phyloP scores from a whole-genome alignment of 192 early-diverging fungal genomes.

The Oehlia diaphana region DNA sequence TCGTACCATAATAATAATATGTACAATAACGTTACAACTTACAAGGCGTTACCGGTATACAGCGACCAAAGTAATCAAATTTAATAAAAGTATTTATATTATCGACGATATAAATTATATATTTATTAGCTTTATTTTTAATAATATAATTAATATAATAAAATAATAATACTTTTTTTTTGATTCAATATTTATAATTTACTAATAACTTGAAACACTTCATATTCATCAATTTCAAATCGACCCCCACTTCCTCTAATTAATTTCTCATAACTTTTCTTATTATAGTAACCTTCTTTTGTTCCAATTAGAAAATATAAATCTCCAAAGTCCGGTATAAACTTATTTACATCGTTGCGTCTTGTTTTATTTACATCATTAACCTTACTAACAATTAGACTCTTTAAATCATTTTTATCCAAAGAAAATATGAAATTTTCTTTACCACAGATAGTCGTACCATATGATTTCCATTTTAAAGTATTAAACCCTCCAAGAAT shows the following conservation, averaged over 20 bases:
- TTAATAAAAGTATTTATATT: too few species aligned
- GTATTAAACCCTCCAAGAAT: slow-evolving; percentile 35
- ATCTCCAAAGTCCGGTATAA: background rate
- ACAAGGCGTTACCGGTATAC: too few species aligned
- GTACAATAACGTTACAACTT: too few species aligned
- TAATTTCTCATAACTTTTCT: background rate
- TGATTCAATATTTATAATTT: background rate
- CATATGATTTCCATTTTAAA: slow-evolving; percentile 22
- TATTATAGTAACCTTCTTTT: background rate
- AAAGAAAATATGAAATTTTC: background rate
- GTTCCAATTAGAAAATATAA: background rate
- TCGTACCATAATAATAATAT: too few species aligned
- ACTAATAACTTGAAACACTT: background rate
- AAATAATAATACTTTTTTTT: too few species aligned
- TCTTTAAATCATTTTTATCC: background rate
- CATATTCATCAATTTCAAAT: background rate
- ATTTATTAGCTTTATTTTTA: too few species aligned
- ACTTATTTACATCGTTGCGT: background rate
- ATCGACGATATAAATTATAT: too few species aligned
- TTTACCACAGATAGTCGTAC: background rate
- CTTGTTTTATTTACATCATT: background rate
- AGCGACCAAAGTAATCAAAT: too few species aligned
- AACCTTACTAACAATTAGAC: background rate
- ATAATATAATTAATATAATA: too few species aligned
- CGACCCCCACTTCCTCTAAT: background rate